Base-by-base conservation (phyloP, 768 basidiomycete genomes). In the Pulveroboletus sp. region DNA sequence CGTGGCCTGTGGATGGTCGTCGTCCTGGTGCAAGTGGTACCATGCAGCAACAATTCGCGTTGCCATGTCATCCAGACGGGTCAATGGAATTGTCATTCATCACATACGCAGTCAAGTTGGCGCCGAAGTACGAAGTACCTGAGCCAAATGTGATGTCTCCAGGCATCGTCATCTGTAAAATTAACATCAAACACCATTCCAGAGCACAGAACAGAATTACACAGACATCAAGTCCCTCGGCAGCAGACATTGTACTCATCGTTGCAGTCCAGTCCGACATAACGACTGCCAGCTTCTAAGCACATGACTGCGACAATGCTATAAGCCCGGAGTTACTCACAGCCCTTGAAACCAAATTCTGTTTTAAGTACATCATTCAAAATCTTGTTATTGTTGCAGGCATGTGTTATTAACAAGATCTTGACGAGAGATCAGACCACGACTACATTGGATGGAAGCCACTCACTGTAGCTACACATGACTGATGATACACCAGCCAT, bases 191-290 rank as follows among this genome's bases (percentile, higher is more conserved):
- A n/a, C 38, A 14, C 8, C 14, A 26, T 28, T 6, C 17, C 18
- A 8, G 30, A n/a, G 27, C 4, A 30, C 12, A 18, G 1, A 3
- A 6, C 1, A 1, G 5, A 30, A 45, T 58, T 33, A 30, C 31
- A 64, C 78, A 46, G 49, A 81, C 84, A 59, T 85, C 84, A 11
- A 85, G 73, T 15, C 85, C 85, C 30, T 71, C 66, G 52, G 82
- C 82, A 10, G 79, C 78, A 1, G 81, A 76, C 5, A 74, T 57
- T n/a, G 63, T 70, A 1, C 46, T 43, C 60, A 56, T 63, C 3
- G 82, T 85, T n/a, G 80, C 85, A 56, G 71, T 65, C 86, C 84
- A 87, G 60, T 87, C 86, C 45, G 78, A 77, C 71, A 74, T 72
- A 12, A 77, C 66, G 50, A 74, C 78, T 79, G 54, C n/a, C 0